Evolutionary conservation across 2,329 filamentous ascomycete species (phyloP).

Genomic region (Coniochaeta hoffmannii): DNA sequence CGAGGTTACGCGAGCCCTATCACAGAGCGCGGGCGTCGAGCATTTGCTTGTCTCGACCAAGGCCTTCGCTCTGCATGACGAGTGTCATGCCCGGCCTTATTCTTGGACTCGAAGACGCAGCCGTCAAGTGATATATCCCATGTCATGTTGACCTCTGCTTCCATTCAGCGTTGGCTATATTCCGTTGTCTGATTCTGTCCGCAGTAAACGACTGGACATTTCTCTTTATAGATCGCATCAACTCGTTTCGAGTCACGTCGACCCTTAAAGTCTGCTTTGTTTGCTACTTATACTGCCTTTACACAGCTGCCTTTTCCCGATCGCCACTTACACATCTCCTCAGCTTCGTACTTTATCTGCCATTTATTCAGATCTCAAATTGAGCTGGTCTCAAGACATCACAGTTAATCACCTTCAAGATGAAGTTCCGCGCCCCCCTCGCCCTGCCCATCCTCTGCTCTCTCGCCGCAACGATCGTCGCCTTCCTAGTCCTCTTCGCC

Average conservation of each 20-base stretch:
- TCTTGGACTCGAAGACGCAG: not conserved
- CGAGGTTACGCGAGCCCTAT: not conserved
- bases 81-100: not conserved
- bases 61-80: not conserved
- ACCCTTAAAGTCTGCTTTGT: not conserved
- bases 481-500: constrained; percentile 28
- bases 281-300: not conserved
- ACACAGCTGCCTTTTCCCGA: not conserved
- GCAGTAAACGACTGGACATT: not conserved
- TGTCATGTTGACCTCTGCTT: not conserved
- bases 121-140: not conserved
- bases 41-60: not conserved
- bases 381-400: not conserved
- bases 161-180: not conserved
- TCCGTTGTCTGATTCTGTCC: not conserved
- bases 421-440: not conserved
- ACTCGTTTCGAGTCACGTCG: not conserved
- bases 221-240: not conserved
- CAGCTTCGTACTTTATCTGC: not conserved
- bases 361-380: not conserved
- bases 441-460: constrained; percentile 23
- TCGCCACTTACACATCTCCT: not conserved
- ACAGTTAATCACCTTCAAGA: not conserved
- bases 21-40: not conserved
- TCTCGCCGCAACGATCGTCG: constrained; percentile 25